A percentile compares a stretch with the other conserved stretches of the same genome.
Evolutionary conservation across 352 stramenopile genomes (phyloP).

Genomic region (Pythium rhizo-oryzae): DNA sequence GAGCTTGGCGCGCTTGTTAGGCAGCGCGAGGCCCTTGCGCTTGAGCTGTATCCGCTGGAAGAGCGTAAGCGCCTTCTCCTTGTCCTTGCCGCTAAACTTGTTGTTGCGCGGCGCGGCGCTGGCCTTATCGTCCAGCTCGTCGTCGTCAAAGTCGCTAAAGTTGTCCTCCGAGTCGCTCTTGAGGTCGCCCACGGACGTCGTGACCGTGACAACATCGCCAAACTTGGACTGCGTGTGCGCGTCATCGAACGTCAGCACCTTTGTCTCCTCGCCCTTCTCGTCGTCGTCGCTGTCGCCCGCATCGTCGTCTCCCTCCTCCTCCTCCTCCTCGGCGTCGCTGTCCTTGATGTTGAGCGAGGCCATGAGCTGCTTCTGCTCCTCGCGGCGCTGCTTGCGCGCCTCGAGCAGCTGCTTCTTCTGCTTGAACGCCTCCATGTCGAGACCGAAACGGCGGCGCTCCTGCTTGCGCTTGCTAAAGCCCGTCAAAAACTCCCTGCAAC

Average conservation of each 20-base stretch:
- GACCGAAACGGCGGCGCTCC: constrained; percentile 80
- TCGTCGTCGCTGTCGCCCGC: constrained; percentile 43
- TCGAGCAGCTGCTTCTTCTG: constrained; percentile 84
- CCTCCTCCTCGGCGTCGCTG: constrained; percentile 37
- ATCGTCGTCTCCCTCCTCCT: constrained; percentile 35
- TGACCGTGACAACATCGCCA: constrained; percentile 86
- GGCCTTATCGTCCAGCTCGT: constrained; percentile 39
- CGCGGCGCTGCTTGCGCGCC: constrained; percentile 79
- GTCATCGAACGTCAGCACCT: constrained; percentile 82
- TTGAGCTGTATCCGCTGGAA: constrained; percentile 91
- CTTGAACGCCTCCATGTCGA: constrained; percentile 91
- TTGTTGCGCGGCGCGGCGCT: constrained; percentile 24
- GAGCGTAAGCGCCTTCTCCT: constrained; percentile 74
- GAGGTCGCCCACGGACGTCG: constrained; percentile 76
- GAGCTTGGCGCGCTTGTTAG: constrained; percentile 83
- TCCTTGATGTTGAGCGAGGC: constrained; percentile 54
- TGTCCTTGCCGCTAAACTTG: constrained; percentile 26
- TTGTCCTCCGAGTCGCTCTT: constrained; percentile 79
- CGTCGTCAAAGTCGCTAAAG: constrained; percentile 49
- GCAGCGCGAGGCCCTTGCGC: constrained; percentile 77
- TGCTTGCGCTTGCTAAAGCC: constrained; percentile 90
- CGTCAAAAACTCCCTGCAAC: constrained; percentile 75
- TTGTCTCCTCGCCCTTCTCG: constrained; percentile 31
- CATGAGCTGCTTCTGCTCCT: constrained; percentile 80
- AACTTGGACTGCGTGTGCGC: constrained; percentile 87